phyloP scores from a whole-genome alignment of 768 basidiomycete genomes.

The Hygrocybe coccinea region DNA sequence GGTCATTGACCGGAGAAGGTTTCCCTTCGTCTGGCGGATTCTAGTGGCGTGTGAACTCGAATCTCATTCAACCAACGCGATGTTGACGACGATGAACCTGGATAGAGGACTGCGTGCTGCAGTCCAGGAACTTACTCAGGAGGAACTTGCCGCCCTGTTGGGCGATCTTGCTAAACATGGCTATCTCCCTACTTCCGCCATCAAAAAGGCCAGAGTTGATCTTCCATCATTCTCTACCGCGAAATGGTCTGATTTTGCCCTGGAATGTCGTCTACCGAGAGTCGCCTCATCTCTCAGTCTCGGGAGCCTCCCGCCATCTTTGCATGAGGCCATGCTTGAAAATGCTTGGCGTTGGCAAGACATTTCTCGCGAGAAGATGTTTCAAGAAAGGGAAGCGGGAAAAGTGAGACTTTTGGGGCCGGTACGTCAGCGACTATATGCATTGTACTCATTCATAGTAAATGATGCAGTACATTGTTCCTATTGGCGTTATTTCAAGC shows the following conservation, averaged over 20 bases:
- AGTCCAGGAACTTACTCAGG: conserved; percentile 3
- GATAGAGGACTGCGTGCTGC: conserved; percentile 2
- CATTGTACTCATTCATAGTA: not conserved
- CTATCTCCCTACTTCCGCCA: conserved; percentile 2
- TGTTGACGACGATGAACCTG: not conserved
- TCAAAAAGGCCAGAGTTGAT: conserved; percentile 9
- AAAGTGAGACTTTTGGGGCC: conserved; percentile 8
- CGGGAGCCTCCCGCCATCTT: conserved; percentile 4
- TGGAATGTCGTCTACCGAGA: conserved; percentile 2
- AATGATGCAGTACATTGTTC: conserved; percentile 5
- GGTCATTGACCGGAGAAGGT: too few relatives aligned
- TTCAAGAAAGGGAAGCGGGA: conserved; percentile 3
- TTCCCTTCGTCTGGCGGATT: too few relatives aligned
- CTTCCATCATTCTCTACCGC: conserved; percentile 16
- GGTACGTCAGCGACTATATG: conserved; percentile 5
- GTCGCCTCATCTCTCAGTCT: conserved; percentile 1
- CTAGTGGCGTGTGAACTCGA: not conserved
- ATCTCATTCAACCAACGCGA: not conserved
- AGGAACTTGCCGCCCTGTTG: conserved; percentile 7
- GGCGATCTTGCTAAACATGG: conserved; percentile 7
- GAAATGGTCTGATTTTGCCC: conserved; percentile 14
- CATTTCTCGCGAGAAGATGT: conserved; percentile 11
- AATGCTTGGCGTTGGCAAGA: conserved; percentile 12
- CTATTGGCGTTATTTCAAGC: conserved; percentile 7
- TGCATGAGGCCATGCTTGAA: conserved; percentile 1